These are phyloP conservation scores for Alternaria novae-zelandiae DNA, from an alignment of 2,329 filamentous ascomycete genomes.

Conservation along the genomic window DNA sequence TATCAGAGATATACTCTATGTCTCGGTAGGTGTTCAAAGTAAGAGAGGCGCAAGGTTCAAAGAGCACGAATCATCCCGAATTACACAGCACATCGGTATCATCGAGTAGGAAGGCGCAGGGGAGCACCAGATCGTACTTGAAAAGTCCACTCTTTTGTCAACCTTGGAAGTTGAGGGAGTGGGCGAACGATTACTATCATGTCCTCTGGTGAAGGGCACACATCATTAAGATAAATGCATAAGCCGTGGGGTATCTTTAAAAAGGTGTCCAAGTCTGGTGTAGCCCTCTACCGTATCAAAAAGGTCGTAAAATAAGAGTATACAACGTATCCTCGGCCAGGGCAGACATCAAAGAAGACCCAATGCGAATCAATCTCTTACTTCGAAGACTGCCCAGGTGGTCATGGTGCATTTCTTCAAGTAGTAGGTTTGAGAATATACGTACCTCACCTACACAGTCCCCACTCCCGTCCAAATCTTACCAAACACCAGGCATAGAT, in stretches of 20 bases:
- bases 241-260: too few relatives aligned
- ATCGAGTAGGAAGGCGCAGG: background rate
- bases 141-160: background rate
- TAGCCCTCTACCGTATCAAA: too few relatives aligned
- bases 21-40: background rate
- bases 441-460: background rate
- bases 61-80: background rate
- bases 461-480: background rate
- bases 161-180: background rate
- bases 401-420: too few relatives aligned
- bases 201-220: background rate
- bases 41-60: background rate
- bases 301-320: too few relatives aligned
- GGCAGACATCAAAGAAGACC: background rate
- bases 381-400: background rate
- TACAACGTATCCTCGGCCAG: too few relatives aligned
- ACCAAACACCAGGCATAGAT: background rate
- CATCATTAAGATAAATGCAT: background rate
- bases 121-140: background rate
- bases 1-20: background rate
- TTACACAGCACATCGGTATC: background rate
- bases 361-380: background rate
- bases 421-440: background rate
- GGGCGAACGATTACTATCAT: background rate
- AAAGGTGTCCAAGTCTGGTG: too few relatives aligned